These are phyloP conservation scores for Catharanthus roseus DNA, from an alignment of 257 asterid genomes.

Conservation along the genomic window DNA sequence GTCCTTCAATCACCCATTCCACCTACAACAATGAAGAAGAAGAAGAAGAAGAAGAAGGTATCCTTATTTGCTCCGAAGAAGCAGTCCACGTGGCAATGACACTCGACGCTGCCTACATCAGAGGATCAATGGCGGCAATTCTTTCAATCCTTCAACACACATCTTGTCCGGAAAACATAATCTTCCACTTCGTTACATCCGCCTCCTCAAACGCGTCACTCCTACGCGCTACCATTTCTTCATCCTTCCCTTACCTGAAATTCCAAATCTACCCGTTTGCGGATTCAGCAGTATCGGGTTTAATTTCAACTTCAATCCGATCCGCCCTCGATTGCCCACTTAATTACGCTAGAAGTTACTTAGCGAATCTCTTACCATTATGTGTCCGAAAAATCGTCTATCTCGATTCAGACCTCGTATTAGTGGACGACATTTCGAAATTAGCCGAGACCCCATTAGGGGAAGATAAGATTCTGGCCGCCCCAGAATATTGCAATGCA, in stretches of 20 bases:
- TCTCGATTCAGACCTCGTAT: constrained; percentile 76
- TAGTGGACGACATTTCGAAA: constrained; percentile 79
- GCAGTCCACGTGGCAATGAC: constrained; percentile 91
- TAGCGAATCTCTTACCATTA: constrained; percentile 61
- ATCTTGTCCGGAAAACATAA: constrained; percentile 69
- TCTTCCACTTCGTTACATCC: constrained; percentile 72
- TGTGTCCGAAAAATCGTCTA: constrained; percentile 76
- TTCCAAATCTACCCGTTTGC: constrained; percentile 56
- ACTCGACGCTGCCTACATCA: constrained; percentile 67
- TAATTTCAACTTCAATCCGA: constrained; percentile 90
- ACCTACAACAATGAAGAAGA: background rate
- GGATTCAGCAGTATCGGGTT: constrained; percentile 51
- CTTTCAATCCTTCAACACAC: constrained; percentile 79
- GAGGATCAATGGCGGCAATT: constrained; percentile 92
- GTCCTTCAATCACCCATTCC: constrained; percentile 32
- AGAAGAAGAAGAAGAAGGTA: background rate
- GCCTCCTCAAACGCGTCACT: constrained; percentile 44
- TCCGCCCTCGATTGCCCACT: constrained; percentile 93
- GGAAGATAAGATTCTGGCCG: constrained; percentile 58
- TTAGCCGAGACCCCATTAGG: constrained; percentile 52
- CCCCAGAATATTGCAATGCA: constrained; percentile 93
- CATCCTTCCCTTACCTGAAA: constrained; percentile 70
- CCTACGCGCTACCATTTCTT: constrained; percentile 42
- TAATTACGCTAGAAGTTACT: constrained; percentile 85
- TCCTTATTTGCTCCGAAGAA: constrained; percentile 36